A percentile compares a stretch with the other conserved stretches of the same genome.
Conservation (phyloP, 2,329 filamentous ascomycete genomes). For the Colletotrichum spaethianum region DNA sequence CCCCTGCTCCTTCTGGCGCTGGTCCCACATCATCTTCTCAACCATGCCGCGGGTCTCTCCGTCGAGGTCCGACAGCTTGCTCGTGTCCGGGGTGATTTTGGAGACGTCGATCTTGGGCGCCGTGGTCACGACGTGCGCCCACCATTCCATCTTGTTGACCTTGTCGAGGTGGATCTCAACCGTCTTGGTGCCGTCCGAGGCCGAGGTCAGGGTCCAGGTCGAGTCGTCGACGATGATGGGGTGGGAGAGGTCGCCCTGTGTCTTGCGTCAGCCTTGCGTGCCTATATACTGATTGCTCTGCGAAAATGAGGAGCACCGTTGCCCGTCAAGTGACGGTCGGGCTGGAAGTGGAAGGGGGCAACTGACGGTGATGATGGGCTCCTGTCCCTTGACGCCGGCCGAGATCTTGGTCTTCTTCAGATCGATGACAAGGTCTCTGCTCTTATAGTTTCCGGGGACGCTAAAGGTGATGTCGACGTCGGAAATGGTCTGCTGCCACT, state of each 20-base stretch:
- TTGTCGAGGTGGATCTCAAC: conserved; percentile 94
- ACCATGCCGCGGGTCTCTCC: conserved; percentile 97
- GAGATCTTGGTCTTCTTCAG: conserved; percentile 84
- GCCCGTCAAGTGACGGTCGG: background rate
- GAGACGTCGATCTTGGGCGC: conserved; percentile 95
- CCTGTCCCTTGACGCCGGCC: conserved; percentile 90
- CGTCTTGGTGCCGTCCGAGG: conserved; percentile 75
- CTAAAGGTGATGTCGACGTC: conserved; percentile 86
- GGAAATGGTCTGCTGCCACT: conserved; percentile 94
- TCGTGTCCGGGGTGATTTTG: conserved; percentile 95
- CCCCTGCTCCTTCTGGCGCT: conserved; percentile 95
- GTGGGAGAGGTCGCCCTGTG: conserved; percentile 87
- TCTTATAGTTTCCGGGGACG: conserved; percentile 88
- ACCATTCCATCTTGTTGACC: conserved; percentile 98
- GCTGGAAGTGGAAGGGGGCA: background rate
- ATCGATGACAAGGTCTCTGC: conserved; percentile 84
- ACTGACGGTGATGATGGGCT: conserved; percentile 83
- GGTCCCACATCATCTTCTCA: conserved; percentile 99
- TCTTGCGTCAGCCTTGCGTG: background rate
- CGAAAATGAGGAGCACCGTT: too few relatives aligned
- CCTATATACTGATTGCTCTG: background rate
- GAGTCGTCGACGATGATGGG: conserved; percentile 86
- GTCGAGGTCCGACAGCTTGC: conserved; percentile 91
- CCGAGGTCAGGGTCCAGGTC: conserved; percentile 90
- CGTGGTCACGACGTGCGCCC: conserved; percentile 88